Base-by-base conservation (phyloP, 257 asterid genomes). In the Salvia hispanica region DNA sequence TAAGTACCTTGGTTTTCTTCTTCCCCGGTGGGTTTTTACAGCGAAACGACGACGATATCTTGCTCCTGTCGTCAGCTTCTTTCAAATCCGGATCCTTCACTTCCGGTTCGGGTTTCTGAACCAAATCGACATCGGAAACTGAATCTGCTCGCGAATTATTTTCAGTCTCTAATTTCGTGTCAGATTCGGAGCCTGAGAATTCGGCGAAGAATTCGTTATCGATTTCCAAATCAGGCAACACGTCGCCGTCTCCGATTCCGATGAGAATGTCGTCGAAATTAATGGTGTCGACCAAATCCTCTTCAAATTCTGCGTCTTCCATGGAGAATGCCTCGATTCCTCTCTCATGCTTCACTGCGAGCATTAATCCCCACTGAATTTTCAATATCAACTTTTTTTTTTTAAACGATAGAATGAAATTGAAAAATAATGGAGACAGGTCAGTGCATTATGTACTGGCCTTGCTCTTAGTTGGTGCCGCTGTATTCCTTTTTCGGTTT, bases 181-280 rank as follows among this genome's bases (percentile, higher is more conserved):
- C 65, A 25, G 55, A 13, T n/a, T 69, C 50, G 9, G 69, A 28
- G 2, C 44, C 57, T 0, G 74, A 31, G 1, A 51, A 62, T 39
- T 70, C 62, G 3, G 62, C 37, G 0, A 40, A 31, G 39, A 39
- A 25, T 5, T 52, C 50, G 1, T 8, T 28, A 31, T 71, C 55
- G 33, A 33, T 43, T 37, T 71, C 64, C 58, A 62, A 62, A 71
- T 71, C 33, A 5, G 75, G 75, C 36, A 62, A 48, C 7, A 50
- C 56, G 21, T 61, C 63, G 45, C 39, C 70, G 37, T 48, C 59
- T 59, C 37, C 40, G 58, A 46, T 34, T 9, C 70, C 75, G 47
- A 54, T 48, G 47, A 71, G 65, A 43, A 71, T 3, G 70, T 53
- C 75, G 45, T 62, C 75, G 9, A 71, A 71, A 71, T 71, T 58